phyloP scores from a whole-genome alignment of 2,329 filamentous ascomycete species.

The Diaporthe eres region DNA sequence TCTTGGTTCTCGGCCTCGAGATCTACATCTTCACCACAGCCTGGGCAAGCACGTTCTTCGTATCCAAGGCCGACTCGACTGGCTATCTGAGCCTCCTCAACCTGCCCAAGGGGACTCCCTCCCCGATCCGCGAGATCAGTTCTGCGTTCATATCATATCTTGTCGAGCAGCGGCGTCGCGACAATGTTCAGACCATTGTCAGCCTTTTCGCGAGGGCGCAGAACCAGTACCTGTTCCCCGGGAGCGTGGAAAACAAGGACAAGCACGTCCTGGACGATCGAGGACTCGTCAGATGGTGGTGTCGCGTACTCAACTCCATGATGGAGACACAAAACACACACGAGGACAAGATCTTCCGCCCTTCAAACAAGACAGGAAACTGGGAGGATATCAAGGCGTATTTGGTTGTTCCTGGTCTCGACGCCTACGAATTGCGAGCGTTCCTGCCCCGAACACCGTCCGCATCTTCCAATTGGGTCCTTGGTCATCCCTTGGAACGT shows the following conservation, averaged over 20 bases:
- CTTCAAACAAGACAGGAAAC: constrained; percentile 35
- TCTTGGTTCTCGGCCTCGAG: constrained; percentile 88
- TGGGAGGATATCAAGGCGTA: constrained; percentile 78
- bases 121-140: constrained; percentile 81
- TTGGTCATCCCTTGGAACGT: constrained; percentile 78
- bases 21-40: constrained; percentile 88
- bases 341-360: constrained; percentile 39
- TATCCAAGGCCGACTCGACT: constrained; percentile 97
- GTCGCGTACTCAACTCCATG: constrained; percentile 84
- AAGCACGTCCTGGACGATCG: constrained; percentile 96
- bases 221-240: constrained; percentile 94
- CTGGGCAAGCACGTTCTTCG: constrained; percentile 87
- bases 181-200: constrained; percentile 78
- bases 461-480: constrained; percentile 73
- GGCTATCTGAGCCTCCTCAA: constrained; percentile 82
- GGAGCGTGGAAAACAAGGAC: constrained; percentile 84
- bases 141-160: constrained; percentile 84
- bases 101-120: constrained; percentile 73
- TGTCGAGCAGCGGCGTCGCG: constrained; percentile 74
- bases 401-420: constrained; percentile 88
- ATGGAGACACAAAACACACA: constrained; percentile 61
- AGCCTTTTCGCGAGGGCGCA: constrained; percentile 95
- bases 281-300: constrained; percentile 96
- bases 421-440: constrained; percentile 82
- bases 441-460: constrained; percentile 75